phyloP scores from a whole-genome alignment of 2,329 filamentous ascomycete species.

The Thelonectria blattea region DNA sequence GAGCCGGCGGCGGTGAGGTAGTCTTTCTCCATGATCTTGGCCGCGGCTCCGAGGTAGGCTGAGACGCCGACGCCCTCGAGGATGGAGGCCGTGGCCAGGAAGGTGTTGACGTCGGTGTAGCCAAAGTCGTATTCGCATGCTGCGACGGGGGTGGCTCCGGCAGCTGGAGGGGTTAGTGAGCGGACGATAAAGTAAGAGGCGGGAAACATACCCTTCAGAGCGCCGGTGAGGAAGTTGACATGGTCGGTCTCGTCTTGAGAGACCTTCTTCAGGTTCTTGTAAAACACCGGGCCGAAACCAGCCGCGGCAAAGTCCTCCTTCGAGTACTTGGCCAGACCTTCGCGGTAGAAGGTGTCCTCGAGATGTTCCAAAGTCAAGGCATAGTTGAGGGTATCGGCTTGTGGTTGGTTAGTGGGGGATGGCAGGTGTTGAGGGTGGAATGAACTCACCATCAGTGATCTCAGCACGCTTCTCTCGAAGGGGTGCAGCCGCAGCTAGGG shows the following conservation, averaged over 20 bases:
- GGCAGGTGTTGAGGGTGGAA: background rate
- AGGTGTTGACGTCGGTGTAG: slow-evolving; percentile 60
- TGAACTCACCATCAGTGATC: background rate
- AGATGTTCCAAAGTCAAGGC: slow-evolving; percentile 60
- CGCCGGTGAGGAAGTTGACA: slow-evolving; percentile 60
- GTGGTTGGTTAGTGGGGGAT: background rate
- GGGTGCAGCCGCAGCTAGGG: background rate
- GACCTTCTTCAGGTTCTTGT: slow-evolving; percentile 63
- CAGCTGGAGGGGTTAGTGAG: slow-evolving; percentile 5
- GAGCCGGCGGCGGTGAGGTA: slow-evolving; percentile 67
- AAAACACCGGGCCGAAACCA: slow-evolving; percentile 58
- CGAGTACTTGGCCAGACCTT: slow-evolving; percentile 64
- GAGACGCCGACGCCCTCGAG: slow-evolving; percentile 70
- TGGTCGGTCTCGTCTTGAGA: slow-evolving; percentile 59
- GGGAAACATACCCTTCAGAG: slow-evolving; percentile 39
- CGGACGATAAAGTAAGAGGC: background rate
- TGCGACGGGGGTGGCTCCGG: slow-evolving; percentile 56
- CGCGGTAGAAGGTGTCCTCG: slow-evolving; percentile 67
- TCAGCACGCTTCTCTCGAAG: background rate
- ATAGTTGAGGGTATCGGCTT: slow-evolving; percentile 50
- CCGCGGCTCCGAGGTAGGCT: slow-evolving; percentile 68
- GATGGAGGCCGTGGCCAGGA: slow-evolving; percentile 67
- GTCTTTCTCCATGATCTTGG: slow-evolving; percentile 61
- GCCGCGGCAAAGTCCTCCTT: slow-evolving; percentile 57
- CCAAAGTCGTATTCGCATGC: slow-evolving; percentile 66